Base-by-base conservation (phyloP, 176 grass and related monocot species). In the Luzula sylvatica region DNA sequence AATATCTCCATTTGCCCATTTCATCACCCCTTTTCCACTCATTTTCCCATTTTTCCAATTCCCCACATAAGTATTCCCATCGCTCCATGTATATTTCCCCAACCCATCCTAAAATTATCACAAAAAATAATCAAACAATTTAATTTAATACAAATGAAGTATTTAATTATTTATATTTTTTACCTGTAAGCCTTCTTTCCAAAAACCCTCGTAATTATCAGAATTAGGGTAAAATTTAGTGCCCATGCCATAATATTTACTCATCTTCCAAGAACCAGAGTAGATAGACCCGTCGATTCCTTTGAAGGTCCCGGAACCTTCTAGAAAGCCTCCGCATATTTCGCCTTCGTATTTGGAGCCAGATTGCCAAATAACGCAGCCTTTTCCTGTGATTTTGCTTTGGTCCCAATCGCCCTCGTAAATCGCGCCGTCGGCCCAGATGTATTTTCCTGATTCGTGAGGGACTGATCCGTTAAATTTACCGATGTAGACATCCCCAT, bases 31-130 rank as follows among this genome's bases (percentile, higher is more conserved):
- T 63, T 73, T 71, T 22, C 92, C 81, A 60, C 74, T 80, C 84
- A 96, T 96, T 69, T 86, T 86, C 53, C 85, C 92, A 38, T 70
- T 72, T 48, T 80, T 96, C 92, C 92, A 96, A 65, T 3, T 74
- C 54, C 92, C 92, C 23, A 66, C 67, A 65, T 96, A 96, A 61
- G 77, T 72, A 19, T 75, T 82, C 15, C 85, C 85, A 68, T 70
- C 60, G 63, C 30, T 72, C 92, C 92, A 96, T 51, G 29, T 74
- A 49, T 96, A 88, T 58, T 72, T 86, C 27, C 92, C 92, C 56
- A 62, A 50, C 67, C 85, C 84, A 67, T 96, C 81, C 42, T 87
- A 41, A 27, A 47, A 1, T 35, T 35, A 35, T 1, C 9, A 1
- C n/a, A 35, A 35, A 7, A 1, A 35, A 35, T 35, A 35, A 35